A percentile compares a stretch with the other conserved stretches of the same genome.
Evolutionary conservation across 2,329 filamentous ascomycete species (phyloP).

Genomic region (Diaporthe sp.): DNA sequence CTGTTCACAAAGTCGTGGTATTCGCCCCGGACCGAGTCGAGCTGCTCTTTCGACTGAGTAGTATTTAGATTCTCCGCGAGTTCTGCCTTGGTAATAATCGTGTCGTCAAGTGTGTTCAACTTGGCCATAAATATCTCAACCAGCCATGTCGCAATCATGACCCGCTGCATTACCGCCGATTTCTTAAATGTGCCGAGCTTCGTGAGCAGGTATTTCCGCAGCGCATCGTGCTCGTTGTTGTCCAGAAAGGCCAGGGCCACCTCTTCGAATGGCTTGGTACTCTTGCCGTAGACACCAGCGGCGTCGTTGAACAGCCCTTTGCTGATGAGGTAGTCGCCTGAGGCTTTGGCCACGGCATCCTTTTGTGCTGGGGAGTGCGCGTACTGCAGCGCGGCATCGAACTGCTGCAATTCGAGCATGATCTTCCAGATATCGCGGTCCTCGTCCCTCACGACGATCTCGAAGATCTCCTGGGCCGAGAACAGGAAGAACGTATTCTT

Average conservation of each 20-base stretch:
- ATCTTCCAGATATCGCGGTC: constrained; percentile 95
- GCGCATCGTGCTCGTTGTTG: constrained; percentile 87
- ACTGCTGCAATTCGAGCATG: constrained; percentile 88
- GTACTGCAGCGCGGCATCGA: constrained; percentile 88
- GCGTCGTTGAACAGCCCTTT: constrained; percentile 89
- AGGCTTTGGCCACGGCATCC: constrained; percentile 91
- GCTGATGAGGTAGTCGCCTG: constrained; percentile 87
- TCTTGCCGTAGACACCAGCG: constrained; percentile 91
- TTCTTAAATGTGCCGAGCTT: constrained; percentile 89
- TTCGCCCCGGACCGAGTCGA: constrained; percentile 79
- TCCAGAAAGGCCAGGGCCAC: constrained; percentile 94
- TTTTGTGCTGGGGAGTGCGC: constrained; percentile 85
- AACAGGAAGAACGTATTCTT: constrained; percentile 99
- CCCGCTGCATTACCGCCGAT: constrained; percentile 88
- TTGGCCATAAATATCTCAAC: constrained; percentile 98
- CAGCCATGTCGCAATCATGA: constrained; percentile 96
- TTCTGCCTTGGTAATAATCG: constrained; percentile 90
- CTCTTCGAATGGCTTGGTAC: constrained; percentile 97
- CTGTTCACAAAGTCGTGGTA: constrained; percentile 90
- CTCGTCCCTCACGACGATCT: constrained; percentile 92
- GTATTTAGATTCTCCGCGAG: constrained; percentile 79
- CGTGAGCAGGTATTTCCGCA: constrained; percentile 89
- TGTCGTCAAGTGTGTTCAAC: constrained; percentile 93
- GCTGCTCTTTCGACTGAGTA: constrained; percentile 78
- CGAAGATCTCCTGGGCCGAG: constrained; percentile 90